Percentiles rank a stretch among this genome's conserved stretches.
phyloP scores from a whole-genome alignment of 1,284 basidiomycete species.

The Sutorius eximius region DNA sequence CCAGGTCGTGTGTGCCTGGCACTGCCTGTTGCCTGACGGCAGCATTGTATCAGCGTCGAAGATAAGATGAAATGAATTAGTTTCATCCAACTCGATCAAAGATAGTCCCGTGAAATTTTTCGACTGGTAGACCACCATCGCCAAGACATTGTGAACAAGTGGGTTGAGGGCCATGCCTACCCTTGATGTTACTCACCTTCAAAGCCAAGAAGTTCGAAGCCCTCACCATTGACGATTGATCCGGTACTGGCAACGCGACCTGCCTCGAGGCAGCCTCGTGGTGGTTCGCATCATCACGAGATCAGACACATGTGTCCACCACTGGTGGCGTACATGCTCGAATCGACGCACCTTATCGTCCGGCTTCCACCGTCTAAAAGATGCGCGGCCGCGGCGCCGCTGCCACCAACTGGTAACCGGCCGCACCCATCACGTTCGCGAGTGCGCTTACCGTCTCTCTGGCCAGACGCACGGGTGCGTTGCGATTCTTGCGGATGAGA shows the following conservation, averaged over 20 bases:
- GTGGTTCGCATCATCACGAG: not conserved
- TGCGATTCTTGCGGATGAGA: too few species aligned
- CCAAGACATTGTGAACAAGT: too few species aligned
- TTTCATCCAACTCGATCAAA: too few species aligned
- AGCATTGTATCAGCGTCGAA: not conserved
- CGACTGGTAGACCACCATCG: not conserved
- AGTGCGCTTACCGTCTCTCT: too few species aligned
- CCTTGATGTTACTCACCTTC: not conserved
- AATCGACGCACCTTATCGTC: not conserved
- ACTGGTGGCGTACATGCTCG: not conserved
- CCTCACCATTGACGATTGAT: not conserved
- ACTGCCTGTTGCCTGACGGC: not conserved
- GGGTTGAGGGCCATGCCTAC: not conserved
- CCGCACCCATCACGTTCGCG: not conserved
- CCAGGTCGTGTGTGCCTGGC: not conserved
- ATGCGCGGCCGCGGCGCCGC: not conserved
- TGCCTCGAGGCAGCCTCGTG: slow-evolving; percentile 19
- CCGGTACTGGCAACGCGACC: not conserved
- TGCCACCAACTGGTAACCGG: not conserved
- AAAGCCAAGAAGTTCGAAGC: not conserved
- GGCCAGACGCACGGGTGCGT: too few species aligned
- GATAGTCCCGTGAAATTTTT: not conserved
- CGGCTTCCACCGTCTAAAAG: not conserved
- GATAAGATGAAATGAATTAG: slow-evolving; percentile 2
- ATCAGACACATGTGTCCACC: not conserved